Conservation (phyloP, 352 stramenopile species). For the Globisporangium lucens region DNA sequence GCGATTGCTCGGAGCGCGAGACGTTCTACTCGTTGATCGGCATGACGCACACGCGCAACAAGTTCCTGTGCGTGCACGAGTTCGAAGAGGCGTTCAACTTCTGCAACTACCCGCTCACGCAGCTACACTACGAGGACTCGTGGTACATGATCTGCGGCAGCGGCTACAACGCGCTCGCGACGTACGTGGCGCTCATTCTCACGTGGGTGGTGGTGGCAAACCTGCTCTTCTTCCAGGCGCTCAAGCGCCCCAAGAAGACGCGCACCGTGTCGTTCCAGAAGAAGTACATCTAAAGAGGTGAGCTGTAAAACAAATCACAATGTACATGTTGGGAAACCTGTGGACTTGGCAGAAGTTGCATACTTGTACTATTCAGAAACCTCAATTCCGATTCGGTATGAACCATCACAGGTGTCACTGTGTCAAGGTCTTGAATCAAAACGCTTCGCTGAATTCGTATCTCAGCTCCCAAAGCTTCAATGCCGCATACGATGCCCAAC, state of each 20-base stretch:
- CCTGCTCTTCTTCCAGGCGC: constrained; percentile 51
- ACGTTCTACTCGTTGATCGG: constrained; percentile 60
- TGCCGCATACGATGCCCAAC: no score
- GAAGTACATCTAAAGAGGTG: constrained; percentile 27
- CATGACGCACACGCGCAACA: constrained; percentile 49
- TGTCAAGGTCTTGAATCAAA: no score
- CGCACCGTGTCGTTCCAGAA: constrained; percentile 55
- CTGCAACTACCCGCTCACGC: constrained; percentile 76
- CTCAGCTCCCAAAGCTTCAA: no score
- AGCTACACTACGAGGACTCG: constrained; percentile 65
- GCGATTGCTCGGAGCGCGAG: constrained; percentile 64
- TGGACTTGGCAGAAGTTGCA: not conserved
- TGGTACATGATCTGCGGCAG: constrained; percentile 87
- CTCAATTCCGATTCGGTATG: no score
- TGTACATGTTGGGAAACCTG: not conserved
- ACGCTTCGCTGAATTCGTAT: no score
- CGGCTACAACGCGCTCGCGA: constrained; percentile 50
- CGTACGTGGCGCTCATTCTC: constrained; percentile 50
- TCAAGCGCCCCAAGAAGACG: constrained; percentile 68
- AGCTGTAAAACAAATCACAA: not conserved
- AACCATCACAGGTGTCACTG: no score
- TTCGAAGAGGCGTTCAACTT: constrained; percentile 85
- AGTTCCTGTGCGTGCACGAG: constrained; percentile 71
- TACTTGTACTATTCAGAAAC: no score
- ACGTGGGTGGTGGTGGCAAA: constrained; percentile 19